These are phyloP conservation scores for Flaveria brownii DNA, from an alignment of 129 eudicot genomes.

Conservation along the genomic window DNA sequence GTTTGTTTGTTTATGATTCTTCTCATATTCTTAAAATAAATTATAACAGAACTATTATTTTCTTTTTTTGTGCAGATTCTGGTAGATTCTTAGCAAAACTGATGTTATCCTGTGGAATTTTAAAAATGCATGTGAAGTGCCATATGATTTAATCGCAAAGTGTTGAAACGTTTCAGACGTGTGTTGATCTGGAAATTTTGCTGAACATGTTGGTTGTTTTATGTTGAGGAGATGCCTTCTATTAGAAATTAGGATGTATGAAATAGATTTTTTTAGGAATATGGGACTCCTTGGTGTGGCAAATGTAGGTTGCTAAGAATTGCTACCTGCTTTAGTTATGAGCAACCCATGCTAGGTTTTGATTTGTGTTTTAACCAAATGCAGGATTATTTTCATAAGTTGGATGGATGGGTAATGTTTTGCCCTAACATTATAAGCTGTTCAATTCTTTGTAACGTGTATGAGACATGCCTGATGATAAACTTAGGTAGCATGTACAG, in stretches of 20 bases:
- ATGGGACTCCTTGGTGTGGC: slow-evolving; percentile 38
- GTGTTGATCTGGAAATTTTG: slow-evolving; percentile 27
- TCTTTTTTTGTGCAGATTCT: slow-evolving; percentile 19
- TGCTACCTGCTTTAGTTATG: slow-evolving; percentile 36
- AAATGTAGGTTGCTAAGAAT: slow-evolving; percentile 42
- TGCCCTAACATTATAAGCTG: slow-evolving; percentile 20
- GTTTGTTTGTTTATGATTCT: too few species aligned
- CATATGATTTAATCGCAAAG: not conserved
- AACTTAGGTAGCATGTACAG: slow-evolving; percentile 29
- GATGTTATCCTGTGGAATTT: slow-evolving; percentile 14
- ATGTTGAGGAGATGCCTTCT: slow-evolving; percentile 23
- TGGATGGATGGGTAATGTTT: slow-evolving; percentile 27
- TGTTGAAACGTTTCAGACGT: slow-evolving; percentile 6
- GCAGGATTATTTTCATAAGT: slow-evolving; percentile 33
- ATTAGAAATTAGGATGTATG: slow-evolving; percentile 39
- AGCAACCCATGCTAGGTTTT: slow-evolving; percentile 34
- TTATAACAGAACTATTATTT: not conserved
- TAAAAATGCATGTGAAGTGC: slow-evolving; percentile 19
- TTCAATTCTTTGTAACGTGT: slow-evolving; percentile 22
- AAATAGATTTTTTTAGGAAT: slow-evolving; percentile 34
- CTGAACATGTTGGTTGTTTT: slow-evolving; percentile 14
- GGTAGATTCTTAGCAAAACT: slow-evolving; percentile 9
- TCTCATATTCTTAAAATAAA: not conserved
- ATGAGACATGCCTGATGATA: slow-evolving; percentile 35
- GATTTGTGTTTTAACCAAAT: slow-evolving; percentile 20